Evolutionary conservation across 2,329 filamentous ascomycete genomes (phyloP).

Genomic region (Bipolaris sorokiniana): DNA sequence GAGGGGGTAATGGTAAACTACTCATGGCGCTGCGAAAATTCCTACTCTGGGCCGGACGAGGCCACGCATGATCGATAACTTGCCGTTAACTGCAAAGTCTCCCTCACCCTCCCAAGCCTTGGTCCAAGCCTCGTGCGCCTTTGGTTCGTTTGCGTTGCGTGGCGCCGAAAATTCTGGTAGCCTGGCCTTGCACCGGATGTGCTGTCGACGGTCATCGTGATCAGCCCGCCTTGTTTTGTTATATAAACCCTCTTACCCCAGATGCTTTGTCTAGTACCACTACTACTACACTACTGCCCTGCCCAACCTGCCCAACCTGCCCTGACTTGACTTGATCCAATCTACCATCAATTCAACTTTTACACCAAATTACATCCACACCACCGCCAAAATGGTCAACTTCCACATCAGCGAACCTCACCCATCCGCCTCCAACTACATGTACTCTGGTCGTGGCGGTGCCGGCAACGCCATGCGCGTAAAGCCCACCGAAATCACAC

Average conservation of each 20-base stretch:
- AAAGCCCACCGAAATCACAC: constrained; percentile 61
- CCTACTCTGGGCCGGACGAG: constrained; percentile 9
- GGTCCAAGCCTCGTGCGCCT: constrained; percentile 32
- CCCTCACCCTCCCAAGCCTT: constrained; percentile 27
- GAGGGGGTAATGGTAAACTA: constrained; percentile 21
- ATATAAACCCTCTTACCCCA: constrained; percentile 29
- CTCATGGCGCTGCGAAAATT: constrained; percentile 19
- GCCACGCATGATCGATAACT: constrained; percentile 43
- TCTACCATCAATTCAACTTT: neutral
- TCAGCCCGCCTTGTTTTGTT: constrained; percentile 12
- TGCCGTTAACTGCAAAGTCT: constrained; percentile 55
- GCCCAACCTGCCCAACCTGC: neutral
- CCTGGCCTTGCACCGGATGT: constrained; percentile 15
- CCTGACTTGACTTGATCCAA: constrained; percentile 21
- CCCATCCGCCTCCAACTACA: constrained; percentile 61
- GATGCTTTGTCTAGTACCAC: constrained; percentile 3
- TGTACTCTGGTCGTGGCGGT: constrained; percentile 63
- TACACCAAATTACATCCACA: neutral
- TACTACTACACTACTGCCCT: neutral
- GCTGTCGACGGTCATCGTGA: constrained; percentile 8
- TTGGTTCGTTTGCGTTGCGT: constrained; percentile 33
- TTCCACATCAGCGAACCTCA: constrained; percentile 68
- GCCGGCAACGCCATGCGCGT: constrained; percentile 64
- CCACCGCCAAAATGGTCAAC: constrained; percentile 43
- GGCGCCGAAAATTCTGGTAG: constrained; percentile 35